Base-by-base conservation (phyloP, 2,329 filamentous ascomycete species). In the Microthyrium microscopicum region DNA sequence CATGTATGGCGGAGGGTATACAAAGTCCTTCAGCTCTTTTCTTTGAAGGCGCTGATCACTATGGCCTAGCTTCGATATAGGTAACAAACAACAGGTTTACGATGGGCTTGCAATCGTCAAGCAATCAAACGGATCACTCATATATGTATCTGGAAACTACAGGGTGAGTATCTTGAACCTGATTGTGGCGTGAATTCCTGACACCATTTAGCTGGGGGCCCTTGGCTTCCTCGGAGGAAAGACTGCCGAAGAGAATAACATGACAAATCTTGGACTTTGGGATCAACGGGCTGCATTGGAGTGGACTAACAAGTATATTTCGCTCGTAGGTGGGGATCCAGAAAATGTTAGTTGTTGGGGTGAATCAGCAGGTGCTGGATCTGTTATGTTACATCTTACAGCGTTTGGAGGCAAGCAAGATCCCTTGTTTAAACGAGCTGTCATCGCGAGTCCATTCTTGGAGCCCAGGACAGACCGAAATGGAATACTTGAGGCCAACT, bases 101-200 rank as follows among this genome's bases (percentile, higher is more conserved):
- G 83, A 93, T 39, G 84, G 84, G 31, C 82, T 92, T 29, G 65
- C 66, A 24, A 79, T 92, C 28, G 75, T 93, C 45, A 84, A 91
- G 67, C 35, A 56, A 55, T 24, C 53, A 64, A 7, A 68, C 66
- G 27, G 70, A 75, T 53, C 70, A 75, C 70, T 68, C 3, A 70
- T 71, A 3, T 52, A 61, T 1, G 66, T 58, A 1, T 75, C 67
- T 42, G 70, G 69, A 0, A 56, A 72, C 4, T 53, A 75, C 3
- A 71, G 73, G 41, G 65, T 63, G 3, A 66, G 61, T 18, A 41
- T 45, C 2, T 38, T 48, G 4, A 67, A 66, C 43, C 61, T 70
- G 30, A 45, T 66, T 4, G 55, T 64, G 11, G 56, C 66, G 4
- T 64, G 62, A 38, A 48, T 65, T 5, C 70, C 48, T 70, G 72